Percentiles rank a stretch among this genome's conserved stretches.
These are phyloP conservation scores for Chrysochromulina tobinii DNA, from an alignment of 78 protist species.

Conservation along the genomic window DNA sequence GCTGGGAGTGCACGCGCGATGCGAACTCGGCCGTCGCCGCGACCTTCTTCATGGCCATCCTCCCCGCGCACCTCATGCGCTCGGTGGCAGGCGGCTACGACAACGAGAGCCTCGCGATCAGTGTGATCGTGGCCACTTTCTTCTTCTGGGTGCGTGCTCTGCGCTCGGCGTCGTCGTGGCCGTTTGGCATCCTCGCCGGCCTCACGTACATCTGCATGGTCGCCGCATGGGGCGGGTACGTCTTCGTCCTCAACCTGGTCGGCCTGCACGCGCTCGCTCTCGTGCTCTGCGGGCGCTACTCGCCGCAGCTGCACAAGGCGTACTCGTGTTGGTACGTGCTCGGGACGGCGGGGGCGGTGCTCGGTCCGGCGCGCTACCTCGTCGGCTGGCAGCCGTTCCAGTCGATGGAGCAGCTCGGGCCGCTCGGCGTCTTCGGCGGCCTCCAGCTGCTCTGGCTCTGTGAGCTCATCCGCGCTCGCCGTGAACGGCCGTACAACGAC, in stretches of 20 bases:
- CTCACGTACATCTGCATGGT: constrained; percentile 37
- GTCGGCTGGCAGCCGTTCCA: constrained; percentile 52
- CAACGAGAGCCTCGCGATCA: constrained; percentile 48
- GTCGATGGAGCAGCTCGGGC: constrained; percentile 50
- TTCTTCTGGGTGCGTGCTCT: constrained; percentile 47
- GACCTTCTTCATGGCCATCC: constrained; percentile 34
- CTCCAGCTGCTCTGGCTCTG: background rate
- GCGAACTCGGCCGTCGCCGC: constrained; percentile 20
- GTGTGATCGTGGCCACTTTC: constrained; percentile 13
- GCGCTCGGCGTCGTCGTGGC: background rate
- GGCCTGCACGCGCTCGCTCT: background rate
- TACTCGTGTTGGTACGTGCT: constrained; percentile 36
- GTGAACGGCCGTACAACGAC: too few relatives aligned
- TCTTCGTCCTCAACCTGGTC: constrained; percentile 48
- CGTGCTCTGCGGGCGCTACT: constrained; percentile 7
- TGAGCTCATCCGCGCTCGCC: background rate
- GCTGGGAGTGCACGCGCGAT: background rate
- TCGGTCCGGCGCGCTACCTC: constrained; percentile 27
- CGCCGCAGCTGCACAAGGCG: background rate
- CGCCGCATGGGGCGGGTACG: constrained; percentile 62
- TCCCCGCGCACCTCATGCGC: constrained; percentile 44
- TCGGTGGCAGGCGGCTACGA: constrained; percentile 58
- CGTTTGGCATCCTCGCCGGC: background rate
- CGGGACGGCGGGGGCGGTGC: constrained; percentile 37
- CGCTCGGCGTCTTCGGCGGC: background rate